Percentiles rank a stretch among this genome's conserved stretches.
Evolutionary conservation across 129 eudicot genomes (phyloP).

Genomic region (Escallonia rubra): DNA sequence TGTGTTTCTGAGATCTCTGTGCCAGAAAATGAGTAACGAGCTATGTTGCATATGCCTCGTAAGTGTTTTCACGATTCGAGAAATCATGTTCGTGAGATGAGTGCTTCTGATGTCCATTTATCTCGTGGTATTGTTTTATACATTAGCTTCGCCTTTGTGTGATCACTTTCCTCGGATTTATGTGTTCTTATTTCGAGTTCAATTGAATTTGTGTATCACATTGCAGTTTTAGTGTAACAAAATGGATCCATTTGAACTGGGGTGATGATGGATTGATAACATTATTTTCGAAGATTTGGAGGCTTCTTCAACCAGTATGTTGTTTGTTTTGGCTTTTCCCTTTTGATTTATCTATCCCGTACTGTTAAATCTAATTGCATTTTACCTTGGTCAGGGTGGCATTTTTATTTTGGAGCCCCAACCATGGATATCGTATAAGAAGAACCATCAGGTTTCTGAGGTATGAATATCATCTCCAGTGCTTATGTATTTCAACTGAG

Average conservation of each 20-base stretch:
- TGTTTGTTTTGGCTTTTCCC: not conserved
- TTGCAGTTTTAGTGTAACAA: conserved; percentile 84
- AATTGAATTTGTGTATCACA: conserved; percentile 8
- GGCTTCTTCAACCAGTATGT: conserved; percentile 73
- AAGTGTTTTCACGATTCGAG: no score
- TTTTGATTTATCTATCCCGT: not conserved
- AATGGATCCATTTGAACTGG: conserved; percentile 95
- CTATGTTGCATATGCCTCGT: no score
- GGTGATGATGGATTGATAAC: conserved; percentile 86
- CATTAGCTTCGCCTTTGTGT: not conserved
- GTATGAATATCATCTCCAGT: conserved; percentile 21
- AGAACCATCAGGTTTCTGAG: conserved; percentile 75
- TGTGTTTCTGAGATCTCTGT: no score
- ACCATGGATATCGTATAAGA: conserved; percentile 82
- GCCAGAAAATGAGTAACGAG: no score
- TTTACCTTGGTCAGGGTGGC: conserved; percentile 64
- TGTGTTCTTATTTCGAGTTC: not conserved
- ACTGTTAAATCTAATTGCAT: conserved; percentile 3
- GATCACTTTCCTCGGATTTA: not conserved
- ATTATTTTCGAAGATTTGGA: conserved; percentile 76
- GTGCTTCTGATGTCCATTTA: no score
- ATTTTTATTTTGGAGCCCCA: conserved; percentile 91
- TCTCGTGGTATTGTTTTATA: not conserved
- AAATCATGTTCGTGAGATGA: no score
- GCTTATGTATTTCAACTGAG: no score